Evolutionary conservation across 495 filamentous ascomycete species (phyloP).

Genomic region (Cetradonia linearis): DNA sequence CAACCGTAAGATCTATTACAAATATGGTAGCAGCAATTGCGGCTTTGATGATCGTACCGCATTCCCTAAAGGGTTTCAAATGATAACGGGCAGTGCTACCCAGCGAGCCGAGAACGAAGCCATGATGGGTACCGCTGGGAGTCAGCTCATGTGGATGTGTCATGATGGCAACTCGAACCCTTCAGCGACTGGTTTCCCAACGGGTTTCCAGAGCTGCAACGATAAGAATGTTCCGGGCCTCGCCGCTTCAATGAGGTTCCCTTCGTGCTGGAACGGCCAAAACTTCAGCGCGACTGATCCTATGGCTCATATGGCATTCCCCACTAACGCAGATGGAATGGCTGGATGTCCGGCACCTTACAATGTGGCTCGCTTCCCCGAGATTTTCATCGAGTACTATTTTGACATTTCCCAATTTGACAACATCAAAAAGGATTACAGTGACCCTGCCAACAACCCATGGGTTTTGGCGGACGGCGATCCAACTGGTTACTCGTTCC

Average conservation of each 20-base stretch:
- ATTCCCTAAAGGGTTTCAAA: constrained; percentile 64
- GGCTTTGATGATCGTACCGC: constrained; percentile 38
- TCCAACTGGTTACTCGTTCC: constrained; percentile 40
- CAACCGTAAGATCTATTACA: constrained; percentile 64
- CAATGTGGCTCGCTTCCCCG: constrained; percentile 17
- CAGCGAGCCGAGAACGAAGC: constrained; percentile 7
- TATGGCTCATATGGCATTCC: constrained; percentile 23
- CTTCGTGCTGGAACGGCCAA: constrained; percentile 20
- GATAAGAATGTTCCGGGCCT: background rate
- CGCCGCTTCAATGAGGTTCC: constrained; percentile 6
- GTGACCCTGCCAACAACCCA: constrained; percentile 13
- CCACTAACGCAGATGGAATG: constrained; percentile 18
- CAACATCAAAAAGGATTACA: constrained; percentile 26
- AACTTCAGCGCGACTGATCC: constrained; percentile 24
- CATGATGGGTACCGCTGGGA: constrained; percentile 5
- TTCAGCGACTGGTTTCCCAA: background rate
- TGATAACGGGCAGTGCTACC: constrained; percentile 52
- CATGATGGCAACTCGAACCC: background rate
- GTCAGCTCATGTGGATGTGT: background rate
- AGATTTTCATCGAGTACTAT: constrained; percentile 40
- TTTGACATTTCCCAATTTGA: constrained; percentile 18
- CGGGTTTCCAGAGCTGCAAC: constrained; percentile 9
- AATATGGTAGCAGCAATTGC: constrained; percentile 33
- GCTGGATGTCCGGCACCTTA: constrained; percentile 13
- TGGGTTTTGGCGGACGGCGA: constrained; percentile 34